phyloP scores from a whole-genome alignment of 2,329 filamentous ascomycete genomes.

The Arthrinium phaeospermum region DNA sequence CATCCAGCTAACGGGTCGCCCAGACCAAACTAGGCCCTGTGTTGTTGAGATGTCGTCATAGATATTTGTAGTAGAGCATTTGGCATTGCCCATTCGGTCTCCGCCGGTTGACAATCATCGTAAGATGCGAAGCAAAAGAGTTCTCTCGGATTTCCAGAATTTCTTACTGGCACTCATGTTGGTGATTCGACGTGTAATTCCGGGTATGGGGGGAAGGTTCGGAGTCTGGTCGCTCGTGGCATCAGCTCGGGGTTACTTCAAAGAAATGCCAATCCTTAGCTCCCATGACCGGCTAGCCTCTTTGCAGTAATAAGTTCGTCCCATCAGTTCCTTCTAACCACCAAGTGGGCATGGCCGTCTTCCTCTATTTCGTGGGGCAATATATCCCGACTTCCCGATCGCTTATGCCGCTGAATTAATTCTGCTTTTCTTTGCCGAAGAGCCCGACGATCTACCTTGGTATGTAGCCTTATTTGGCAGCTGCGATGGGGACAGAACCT shows the following conservation, averaged over 20 bases:
- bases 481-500: background rate
- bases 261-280: background rate
- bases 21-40: background rate
- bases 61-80: background rate
- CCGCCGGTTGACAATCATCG: background rate
- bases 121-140: background rate
- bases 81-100: background rate
- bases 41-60: background rate
- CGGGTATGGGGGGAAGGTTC: background rate
- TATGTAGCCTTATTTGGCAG: background rate
- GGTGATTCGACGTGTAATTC: background rate
- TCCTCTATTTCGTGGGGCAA: background rate
- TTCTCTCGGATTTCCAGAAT: background rate
- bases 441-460: background rate
- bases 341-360: background rate
- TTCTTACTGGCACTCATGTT: background rate
- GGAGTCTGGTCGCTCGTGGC: background rate
- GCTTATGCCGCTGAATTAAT: slow-evolving; percentile 12
- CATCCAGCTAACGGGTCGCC: background rate
- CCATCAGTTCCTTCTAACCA: background rate
- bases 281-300: background rate
- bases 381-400: background rate
- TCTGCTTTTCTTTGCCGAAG: background rate
- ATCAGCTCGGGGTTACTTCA: background rate
- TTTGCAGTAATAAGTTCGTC: background rate